A percentile compares a stretch with the other conserved stretches of the same genome.
Conservation (phyloP, 306 rosid species). For the Dalbergia cochinchinensis region DNA sequence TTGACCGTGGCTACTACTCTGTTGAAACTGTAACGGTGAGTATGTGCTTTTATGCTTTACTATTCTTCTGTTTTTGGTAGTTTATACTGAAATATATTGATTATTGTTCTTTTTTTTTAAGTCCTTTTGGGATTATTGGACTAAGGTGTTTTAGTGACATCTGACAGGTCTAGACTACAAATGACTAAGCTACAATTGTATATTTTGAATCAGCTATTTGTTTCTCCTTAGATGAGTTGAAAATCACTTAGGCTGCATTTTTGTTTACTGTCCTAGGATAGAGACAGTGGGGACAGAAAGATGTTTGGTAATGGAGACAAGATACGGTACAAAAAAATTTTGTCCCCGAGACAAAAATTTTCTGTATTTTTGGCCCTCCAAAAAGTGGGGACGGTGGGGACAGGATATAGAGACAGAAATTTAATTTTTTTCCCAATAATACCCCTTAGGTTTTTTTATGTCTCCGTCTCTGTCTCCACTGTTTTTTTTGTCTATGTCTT, state of each 20-base stretch:
- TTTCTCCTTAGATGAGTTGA: conserved; percentile 18
- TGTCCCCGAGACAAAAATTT: too few species aligned
- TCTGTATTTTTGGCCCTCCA: too few species aligned
- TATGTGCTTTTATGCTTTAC: conserved; percentile 37
- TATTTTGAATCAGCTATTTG: conserved; percentile 22
- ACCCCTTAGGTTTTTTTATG: too few species aligned
- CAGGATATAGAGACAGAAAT: too few species aligned
- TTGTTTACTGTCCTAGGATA: too few species aligned
- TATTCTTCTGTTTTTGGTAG: background rate
- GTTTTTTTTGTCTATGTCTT: too few species aligned
- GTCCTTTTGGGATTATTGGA: conserved; percentile 24
- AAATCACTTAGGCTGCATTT: background rate
- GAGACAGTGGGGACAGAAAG: too few species aligned
- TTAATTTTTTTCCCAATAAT: too few species aligned
- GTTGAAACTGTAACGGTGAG: conserved; percentile 95
- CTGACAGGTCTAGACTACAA: background rate
- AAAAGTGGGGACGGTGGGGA: too few species aligned
- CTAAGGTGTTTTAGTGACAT: conserved; percentile 20
- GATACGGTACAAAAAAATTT: too few species aligned
- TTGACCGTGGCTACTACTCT: conserved; percentile 97
- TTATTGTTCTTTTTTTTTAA: background rate
- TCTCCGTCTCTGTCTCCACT: too few species aligned
- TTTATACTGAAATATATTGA: conserved; percentile 2
- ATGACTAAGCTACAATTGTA: conserved; percentile 3
- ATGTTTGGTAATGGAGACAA: too few species aligned